These are phyloP conservation scores for Arctium minus DNA, from an alignment of 129 eudicot genomes.

Conservation along the genomic window DNA sequence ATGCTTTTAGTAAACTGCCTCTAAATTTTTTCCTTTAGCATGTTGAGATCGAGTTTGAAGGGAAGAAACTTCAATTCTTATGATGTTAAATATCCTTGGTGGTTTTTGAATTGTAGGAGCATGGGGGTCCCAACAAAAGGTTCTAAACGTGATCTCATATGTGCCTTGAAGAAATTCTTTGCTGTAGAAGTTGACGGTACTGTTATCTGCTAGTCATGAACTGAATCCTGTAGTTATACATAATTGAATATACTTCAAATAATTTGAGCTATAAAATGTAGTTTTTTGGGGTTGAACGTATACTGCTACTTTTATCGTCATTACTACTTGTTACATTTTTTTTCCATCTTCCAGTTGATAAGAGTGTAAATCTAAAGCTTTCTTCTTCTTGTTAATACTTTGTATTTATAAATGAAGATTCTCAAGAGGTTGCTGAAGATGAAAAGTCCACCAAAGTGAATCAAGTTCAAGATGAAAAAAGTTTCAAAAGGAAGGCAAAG, in stretches of 20 bases:
- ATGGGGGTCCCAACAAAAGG: slow-evolving; percentile 68
- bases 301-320: not conserved
- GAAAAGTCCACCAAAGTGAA: slow-evolving; percentile 16
- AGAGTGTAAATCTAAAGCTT: not conserved
- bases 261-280: not conserved
- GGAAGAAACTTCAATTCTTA: not conserved
- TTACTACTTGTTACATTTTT: not conserved
- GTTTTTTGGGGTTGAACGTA: not conserved
- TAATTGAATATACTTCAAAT: not conserved
- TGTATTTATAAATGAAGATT: slow-evolving; percentile 17
- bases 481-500: slow-evolving; percentile 46
- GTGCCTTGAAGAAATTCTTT: slow-evolving; percentile 43
- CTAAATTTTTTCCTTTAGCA: not conserved
- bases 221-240: not conserved
- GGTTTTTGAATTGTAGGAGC: slow-evolving; percentile 48
- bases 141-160: slow-evolving; percentile 55
- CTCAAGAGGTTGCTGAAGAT: slow-evolving; percentile 29
- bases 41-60: not conserved
- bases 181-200: slow-evolving; percentile 47
- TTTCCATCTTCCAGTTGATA: not conserved
- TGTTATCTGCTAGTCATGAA: not conserved
- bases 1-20: not conserved
- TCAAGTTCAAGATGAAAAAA: slow-evolving; percentile 21
- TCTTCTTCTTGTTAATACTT: slow-evolving; percentile 11
- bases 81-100: slow-evolving; percentile 1